These are phyloP conservation scores for Anisodus acutangulus DNA, from an alignment of 257 asterid genomes.

Conservation along the genomic window DNA sequence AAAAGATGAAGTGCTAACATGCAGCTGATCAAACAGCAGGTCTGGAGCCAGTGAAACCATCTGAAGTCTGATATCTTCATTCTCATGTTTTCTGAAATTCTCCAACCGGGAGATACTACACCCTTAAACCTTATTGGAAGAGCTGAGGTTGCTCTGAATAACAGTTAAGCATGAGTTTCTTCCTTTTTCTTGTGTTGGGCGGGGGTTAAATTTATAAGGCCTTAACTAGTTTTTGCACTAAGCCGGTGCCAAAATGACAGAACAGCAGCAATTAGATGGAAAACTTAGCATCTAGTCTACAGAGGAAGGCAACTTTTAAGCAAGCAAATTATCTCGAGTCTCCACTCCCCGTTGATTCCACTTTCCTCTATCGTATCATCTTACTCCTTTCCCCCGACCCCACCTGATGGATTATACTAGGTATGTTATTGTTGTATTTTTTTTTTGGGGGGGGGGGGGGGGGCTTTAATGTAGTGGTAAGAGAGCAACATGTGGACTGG, in stretches of 20 bases:
- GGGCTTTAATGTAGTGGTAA: neutral
- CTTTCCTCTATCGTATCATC: neutral
- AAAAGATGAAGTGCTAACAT: neutral
- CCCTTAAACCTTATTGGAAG: neutral
- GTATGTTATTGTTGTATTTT: neutral
- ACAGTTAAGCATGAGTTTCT: neutral
- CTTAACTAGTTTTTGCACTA: neutral
- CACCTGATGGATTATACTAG: too few species aligned
- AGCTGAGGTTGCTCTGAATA: neutral
- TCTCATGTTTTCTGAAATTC: conserved; percentile 3
- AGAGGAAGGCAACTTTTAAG: neutral
- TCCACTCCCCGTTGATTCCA: neutral
- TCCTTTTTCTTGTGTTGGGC: neutral
- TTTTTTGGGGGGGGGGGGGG: neutral
- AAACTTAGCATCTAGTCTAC: too few species aligned
- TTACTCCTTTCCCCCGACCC: neutral
- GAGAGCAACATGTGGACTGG: neutral
- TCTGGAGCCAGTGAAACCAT: neutral
- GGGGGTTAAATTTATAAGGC: neutral
- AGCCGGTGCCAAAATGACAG: neutral
- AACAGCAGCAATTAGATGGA: neutral
- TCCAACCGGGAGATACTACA: neutral
- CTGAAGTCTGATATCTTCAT: neutral
- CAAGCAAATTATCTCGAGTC: neutral
- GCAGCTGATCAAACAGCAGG: neutral